These are phyloP conservation scores for Pleurostoma richardsiae DNA, from an alignment of 2,329 filamentous ascomycete species.

Conservation along the genomic window DNA sequence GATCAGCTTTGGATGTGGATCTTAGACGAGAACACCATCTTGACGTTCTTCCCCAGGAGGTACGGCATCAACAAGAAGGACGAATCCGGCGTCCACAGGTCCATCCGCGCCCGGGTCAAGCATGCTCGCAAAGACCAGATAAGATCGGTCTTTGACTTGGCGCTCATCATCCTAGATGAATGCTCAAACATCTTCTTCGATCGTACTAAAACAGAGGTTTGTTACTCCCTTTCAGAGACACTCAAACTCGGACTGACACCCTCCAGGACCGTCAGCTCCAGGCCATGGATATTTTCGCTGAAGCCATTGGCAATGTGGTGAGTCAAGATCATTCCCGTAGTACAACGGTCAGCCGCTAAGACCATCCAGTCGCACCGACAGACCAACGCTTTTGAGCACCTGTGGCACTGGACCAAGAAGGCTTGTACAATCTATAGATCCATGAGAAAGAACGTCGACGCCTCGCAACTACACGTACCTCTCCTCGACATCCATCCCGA, in stretches of 20 bases:
- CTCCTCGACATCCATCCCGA: constrained; percentile 35
- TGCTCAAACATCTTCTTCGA: constrained; percentile 14
- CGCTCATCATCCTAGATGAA: constrained; percentile 13
- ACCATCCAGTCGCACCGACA: constrained; percentile 24
- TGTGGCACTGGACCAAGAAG: constrained; percentile 27
- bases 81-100: constrained; percentile 12
- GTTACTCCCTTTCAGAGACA: neutral
- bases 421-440: neutral
- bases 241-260: neutral
- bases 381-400: constrained; percentile 25
- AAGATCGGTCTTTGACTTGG: constrained; percentile 11
- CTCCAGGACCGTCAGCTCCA: neutral
- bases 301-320: constrained; percentile 34
- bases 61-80: constrained; percentile 7
- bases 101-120: constrained; percentile 7
- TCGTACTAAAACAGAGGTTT: constrained; percentile 3
- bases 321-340: constrained; percentile 9
- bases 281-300: constrained; percentile 20
- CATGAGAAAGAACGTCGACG: constrained; percentile 2
- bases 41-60: constrained; percentile 5
- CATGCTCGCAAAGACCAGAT: constrained; percentile 8
- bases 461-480: constrained; percentile 9
- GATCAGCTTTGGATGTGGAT: constrained; percentile 11
- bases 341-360: constrained; percentile 8
- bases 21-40: constrained; percentile 7